Conservation (phyloP, 176 grass and related monocot genomes). For the Rhynchospora tenuis region DNA sequence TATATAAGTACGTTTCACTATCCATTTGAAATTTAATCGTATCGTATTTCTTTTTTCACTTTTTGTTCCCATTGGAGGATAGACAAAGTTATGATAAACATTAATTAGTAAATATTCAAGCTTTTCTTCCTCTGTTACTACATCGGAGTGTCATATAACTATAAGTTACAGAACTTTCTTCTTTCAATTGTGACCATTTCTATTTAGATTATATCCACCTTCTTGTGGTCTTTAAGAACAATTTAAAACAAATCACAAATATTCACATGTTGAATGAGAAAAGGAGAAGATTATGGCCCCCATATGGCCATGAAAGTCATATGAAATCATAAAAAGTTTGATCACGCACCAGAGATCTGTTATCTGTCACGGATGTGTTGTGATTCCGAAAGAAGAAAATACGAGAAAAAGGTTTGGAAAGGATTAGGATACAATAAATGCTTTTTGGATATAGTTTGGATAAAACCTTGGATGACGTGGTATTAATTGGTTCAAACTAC, state of each 20-base stretch:
- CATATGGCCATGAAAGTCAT: conserved; percentile 10
- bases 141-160: not conserved
- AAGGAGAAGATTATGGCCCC: conserved; percentile 5
- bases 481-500: not conserved
- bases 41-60: no score
- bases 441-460: conserved; percentile 24
- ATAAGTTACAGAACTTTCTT: not conserved
- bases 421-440: conserved; percentile 24
- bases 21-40: no score
- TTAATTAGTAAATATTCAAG: not conserved
- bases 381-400: conserved; percentile 9
- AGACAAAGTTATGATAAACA: no score
- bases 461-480: not conserved
- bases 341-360: not conserved
- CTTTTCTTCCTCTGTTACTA: not conserved
- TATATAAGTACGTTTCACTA: no score
- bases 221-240: not conserved
- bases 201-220: not conserved
- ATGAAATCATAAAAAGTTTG: conserved; percentile 12
- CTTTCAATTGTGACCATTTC: not conserved
- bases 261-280: conserved; percentile 26
- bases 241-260: not conserved
- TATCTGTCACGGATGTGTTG: not conserved
- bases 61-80: no score
- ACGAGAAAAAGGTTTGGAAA: not conserved